phyloP scores from a whole-genome alignment of 1,139 yeast species.

The Scheffersomyces quercinus region DNA sequence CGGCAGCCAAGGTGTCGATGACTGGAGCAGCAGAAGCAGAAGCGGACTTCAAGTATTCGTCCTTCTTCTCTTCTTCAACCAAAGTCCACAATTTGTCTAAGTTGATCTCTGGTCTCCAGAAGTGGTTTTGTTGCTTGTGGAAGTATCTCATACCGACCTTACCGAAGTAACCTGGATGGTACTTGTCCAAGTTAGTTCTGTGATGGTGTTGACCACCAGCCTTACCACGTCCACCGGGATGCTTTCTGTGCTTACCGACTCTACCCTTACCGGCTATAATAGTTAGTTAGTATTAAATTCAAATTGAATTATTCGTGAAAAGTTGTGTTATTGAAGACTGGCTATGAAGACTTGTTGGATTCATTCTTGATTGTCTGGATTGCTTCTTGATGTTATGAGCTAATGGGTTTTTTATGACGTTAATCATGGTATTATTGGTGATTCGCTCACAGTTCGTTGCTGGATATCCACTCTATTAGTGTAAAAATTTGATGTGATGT shows the following conservation, averaged over 20 bases:
- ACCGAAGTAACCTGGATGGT: conserved; percentile 99
- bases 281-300: conserved; percentile 30
- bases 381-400: too few species aligned
- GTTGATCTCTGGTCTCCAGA: conserved; percentile 99
- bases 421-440: too few species aligned
- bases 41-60: conserved; percentile 85
- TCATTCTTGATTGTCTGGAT: too few species aligned
- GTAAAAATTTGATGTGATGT: too few species aligned
- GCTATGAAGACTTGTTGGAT: too few species aligned
- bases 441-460: too few species aligned
- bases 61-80: conserved; percentile 93
- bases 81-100: conserved; percentile 98
- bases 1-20: conserved; percentile 98
- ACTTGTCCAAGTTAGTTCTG: conserved; percentile 99
- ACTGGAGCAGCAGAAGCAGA: conserved; percentile 95
- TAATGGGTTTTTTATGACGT: too few species aligned
- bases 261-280: conserved; percentile 99
- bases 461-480: too few species aligned
- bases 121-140: conserved; percentile 95
- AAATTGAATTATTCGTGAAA: not conserved
- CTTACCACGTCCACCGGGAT: conserved; percentile 99
- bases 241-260: conserved; percentile 99
- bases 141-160: conserved; percentile 99
- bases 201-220: conserved; percentile 99
- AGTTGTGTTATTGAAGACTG: too few species aligned